A percentile compares a stretch with the other conserved stretches of the same genome.
These are phyloP conservation scores for Ziziphus jujuba DNA, from an alignment of 306 rosid species.

Conservation along the genomic window DNA sequence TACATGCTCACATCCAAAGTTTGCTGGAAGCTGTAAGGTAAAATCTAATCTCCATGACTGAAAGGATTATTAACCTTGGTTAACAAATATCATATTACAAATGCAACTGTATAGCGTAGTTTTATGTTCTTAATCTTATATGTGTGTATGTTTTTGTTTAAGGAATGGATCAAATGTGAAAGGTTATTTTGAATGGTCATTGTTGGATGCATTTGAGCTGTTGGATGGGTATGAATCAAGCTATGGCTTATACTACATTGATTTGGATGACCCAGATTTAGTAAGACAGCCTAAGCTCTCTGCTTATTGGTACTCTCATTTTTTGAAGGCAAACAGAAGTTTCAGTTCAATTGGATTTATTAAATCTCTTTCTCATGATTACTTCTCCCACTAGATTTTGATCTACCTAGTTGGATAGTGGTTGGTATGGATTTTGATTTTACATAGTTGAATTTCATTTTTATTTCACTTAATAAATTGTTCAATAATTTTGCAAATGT, in stretches of 20 bases:
- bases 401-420: no score
- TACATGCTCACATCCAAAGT: conserved; percentile 42
- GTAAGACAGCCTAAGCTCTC: conserved; percentile 58
- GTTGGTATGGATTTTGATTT: no score
- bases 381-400: background rate
- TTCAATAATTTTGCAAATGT: no score
- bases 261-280: conserved; percentile 47
- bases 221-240: conserved; percentile 36
- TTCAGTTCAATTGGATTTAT: background rate
- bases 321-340: conserved; percentile 31
- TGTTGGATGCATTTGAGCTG: conserved; percentile 53
- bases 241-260: conserved; percentile 50
- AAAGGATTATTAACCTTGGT: no score
- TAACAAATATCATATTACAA: background rate
- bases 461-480: no score
- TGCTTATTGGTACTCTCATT: conserved; percentile 58
- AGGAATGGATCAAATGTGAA: conserved; percentile 61
- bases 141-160: background rate
- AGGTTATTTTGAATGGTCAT: conserved; percentile 76
- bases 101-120: background rate
- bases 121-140: background rate
- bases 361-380: conserved; percentile 12
- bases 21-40: conserved; percentile 55
- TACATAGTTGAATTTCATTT: no score
- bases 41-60: background rate